Percentiles rank a stretch among this genome's conserved stretches.
phyloP scores from a whole-genome alignment of 1,284 basidiomycete genomes.

The Ustilago lituana region DNA sequence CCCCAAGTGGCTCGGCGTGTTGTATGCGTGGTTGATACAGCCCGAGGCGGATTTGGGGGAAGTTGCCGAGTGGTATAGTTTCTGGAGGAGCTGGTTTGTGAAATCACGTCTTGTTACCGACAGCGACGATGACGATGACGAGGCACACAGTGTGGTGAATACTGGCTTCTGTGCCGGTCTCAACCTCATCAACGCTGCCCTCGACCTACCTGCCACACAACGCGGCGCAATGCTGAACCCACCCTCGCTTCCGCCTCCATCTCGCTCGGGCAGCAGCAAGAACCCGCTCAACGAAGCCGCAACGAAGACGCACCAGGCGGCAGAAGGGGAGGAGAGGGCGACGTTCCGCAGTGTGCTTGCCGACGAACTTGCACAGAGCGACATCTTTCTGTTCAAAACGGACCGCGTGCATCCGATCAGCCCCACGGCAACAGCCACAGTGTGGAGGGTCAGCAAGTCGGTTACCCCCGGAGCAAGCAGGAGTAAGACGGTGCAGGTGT shows the following conservation, averaged over 20 bases:
- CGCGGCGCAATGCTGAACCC: no score
- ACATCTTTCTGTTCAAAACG: conserved; percentile 86
- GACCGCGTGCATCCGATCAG: conserved; percentile 82
- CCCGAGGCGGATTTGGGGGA: conserved; percentile 84
- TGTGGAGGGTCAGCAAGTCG: conserved; percentile 69
- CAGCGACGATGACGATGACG: background rate
- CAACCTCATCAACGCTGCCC: conserved; percentile 90
- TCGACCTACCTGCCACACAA: conserved; percentile 73
- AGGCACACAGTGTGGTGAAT: conserved; percentile 32
- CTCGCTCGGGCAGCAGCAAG: no score
- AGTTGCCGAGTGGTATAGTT: conserved; percentile 85
- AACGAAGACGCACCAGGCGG: background rate
- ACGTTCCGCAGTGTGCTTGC: conserved; percentile 91
- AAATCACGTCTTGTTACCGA: conserved; percentile 71
- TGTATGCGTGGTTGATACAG: conserved; percentile 89
- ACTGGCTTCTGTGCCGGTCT: conserved; percentile 85
- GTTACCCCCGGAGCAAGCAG: background rate
- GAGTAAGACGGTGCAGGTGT: conserved; percentile 72
- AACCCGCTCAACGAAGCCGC: no score
- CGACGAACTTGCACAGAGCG: conserved; percentile 81
- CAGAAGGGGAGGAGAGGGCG: conserved; percentile 5
- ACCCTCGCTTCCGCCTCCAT: no score
- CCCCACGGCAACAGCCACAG: conserved; percentile 82
- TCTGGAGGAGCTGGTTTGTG: conserved; percentile 85
- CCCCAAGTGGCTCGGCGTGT: conserved; percentile 91